phyloP scores from a whole-genome alignment of 805 yeast genomes.

The Candida glaebosa region DNA sequence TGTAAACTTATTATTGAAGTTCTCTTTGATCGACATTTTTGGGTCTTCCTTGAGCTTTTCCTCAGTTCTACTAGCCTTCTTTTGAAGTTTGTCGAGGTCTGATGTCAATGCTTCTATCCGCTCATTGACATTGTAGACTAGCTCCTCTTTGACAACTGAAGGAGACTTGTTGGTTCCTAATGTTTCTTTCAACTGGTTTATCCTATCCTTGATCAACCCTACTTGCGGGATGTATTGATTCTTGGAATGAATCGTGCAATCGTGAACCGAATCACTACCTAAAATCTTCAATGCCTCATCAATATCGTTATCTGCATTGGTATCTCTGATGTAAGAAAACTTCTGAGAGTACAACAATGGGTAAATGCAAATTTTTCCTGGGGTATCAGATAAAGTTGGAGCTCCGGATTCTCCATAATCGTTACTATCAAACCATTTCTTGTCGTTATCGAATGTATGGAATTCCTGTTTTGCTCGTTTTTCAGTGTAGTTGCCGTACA shows the following conservation, averaged over 20 bases:
- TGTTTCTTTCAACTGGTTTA: constrained; percentile 19
- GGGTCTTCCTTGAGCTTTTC: not conserved
- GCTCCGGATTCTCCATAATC: constrained; percentile 60
- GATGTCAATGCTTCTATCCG: constrained; percentile 20
- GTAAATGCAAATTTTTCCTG: constrained; percentile 44
- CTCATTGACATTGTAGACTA: constrained; percentile 10
- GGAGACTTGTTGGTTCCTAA: constrained; percentile 8
- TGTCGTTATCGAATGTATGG: constrained; percentile 50
- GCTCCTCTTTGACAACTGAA: constrained; percentile 5
- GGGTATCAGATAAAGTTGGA: constrained; percentile 31
- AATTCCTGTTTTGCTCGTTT: constrained; percentile 13
- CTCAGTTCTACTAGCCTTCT: constrained; percentile 4
- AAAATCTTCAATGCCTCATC: constrained; percentile 8
- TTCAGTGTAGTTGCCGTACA: constrained; percentile 14
- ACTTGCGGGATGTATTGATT: constrained; percentile 27
- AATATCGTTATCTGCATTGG: constrained; percentile 19
- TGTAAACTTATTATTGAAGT: constrained; percentile 37
- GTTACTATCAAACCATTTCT: constrained; percentile 57
- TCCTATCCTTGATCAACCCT: constrained; percentile 23
- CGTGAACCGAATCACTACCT: constrained; percentile 27
- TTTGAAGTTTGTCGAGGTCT: constrained; percentile 12
- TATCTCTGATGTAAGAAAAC: constrained; percentile 66
- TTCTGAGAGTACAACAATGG: constrained; percentile 69
- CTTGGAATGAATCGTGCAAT: constrained; percentile 23
- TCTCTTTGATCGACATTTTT: constrained; percentile 8